Base-by-base conservation (phyloP, 148 eudicot genomes). In the Hydrangea macrophylla region DNA sequence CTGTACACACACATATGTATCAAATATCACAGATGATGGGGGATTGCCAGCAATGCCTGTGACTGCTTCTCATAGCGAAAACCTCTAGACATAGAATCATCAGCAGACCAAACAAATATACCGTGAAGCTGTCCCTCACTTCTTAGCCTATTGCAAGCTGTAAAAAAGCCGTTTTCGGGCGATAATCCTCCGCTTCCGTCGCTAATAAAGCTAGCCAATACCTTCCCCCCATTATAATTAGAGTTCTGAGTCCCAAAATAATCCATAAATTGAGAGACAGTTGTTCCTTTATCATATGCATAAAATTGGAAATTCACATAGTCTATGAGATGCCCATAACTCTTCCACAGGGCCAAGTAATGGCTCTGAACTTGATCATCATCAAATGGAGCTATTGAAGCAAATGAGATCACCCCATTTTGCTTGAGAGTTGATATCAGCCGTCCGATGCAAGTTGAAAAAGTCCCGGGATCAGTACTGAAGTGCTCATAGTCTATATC, bases 231-330 rank as follows among this genome's bases (percentile, higher is more conserved):
- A 1, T 27, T 13, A 56, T 56, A 56, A 27, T 56, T 56, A 1
- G 60, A 56, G 13, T 15, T 25, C 32, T 56, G 60, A 53, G 56
- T 53, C 56, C 22, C 56, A 53, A 53, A 53, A 20, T 53, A 53
- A 18, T 53, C 9, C 56, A 53, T 53, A 53, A 53, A 53, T 25
- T 53, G 23, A 53, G 56, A 18, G 3, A 53, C 56, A 53, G 56
- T 53, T 1, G 56, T 53, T 9, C 56, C 56, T n/a, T 54, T 20
- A 12, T 66, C 42, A 23, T 66, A 66, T 3, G 70, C 59, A 12
- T 66, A 69, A 25, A 66, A 66, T 23, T 66, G 70, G 48, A 66
- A 66, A 32, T 53, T 51, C 37, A 51, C 69, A 44, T 51, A 32
- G 59, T 65, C 58, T 6, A 65, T 65, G 8, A 65, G 25, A 17